Evolutionary conservation across 768 basidiomycete genomes (phyloP).

Genomic region (Tylopilus plumbeoviolaceoides): DNA sequence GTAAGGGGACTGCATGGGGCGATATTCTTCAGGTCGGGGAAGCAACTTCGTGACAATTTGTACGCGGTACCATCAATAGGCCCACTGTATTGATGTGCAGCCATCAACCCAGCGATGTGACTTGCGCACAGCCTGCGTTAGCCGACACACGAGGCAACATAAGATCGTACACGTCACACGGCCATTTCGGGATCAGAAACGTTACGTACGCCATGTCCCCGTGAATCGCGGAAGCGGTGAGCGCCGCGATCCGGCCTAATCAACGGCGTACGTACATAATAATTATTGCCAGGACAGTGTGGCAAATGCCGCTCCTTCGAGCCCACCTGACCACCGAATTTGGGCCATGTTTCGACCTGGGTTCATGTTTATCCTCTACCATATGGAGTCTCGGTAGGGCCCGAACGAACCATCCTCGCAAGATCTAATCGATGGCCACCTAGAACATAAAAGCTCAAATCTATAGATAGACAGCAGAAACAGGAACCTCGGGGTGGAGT

Average conservation of each 20-base stretch:
- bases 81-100: slow-evolving; percentile 20
- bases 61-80: slow-evolving; percentile 26
- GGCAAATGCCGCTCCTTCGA: slow-evolving; percentile 8
- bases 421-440: slow-evolving; percentile 12
- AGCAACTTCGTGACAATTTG: slow-evolving; percentile 28
- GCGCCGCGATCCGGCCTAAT: slow-evolving; percentile 21
- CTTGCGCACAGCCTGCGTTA: slow-evolving; percentile 25
- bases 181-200: slow-evolving; percentile 28
- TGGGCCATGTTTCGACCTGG: slow-evolving; percentile 7
- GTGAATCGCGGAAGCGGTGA: slow-evolving; percentile 22
- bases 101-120: slow-evolving; percentile 28
- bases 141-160: slow-evolving; percentile 28
- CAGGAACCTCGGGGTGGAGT: slow-evolving; percentile 20
- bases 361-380: slow-evolving; percentile 15
- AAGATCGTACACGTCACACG: slow-evolving; percentile 29
- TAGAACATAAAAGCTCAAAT: slow-evolving; percentile 9
- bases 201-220: slow-evolving; percentile 21
- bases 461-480: slow-evolving; percentile 30
- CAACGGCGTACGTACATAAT: slow-evolving; percentile 15
- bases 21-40: slow-evolving; percentile 37
- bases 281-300: slow-evolving; percentile 17
- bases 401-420: slow-evolving; percentile 14
- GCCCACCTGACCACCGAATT: slow-evolving; percentile 15
- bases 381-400: slow-evolving; percentile 15
- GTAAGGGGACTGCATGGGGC: slow-evolving; percentile 29